Evolutionary conservation across 768 basidiomycete species (phyloP), one percentile per base, ranked within the genome.

Genomic region (Clathrus columnatus): DNA sequence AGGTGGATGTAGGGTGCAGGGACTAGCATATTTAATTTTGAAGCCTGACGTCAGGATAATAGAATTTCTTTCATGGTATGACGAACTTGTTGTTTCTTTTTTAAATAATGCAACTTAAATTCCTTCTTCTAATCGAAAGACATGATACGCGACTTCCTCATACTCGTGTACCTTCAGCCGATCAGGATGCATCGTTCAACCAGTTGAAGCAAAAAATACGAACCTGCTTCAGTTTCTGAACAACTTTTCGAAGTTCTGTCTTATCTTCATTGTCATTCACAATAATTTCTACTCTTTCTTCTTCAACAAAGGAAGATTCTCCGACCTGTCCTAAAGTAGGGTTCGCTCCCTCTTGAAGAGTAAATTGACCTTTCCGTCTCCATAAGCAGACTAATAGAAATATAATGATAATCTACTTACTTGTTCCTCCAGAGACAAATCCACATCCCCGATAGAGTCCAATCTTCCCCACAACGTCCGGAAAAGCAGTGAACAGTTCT

Each of bases 111-210:
- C 17, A 30, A 7, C 23, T 51, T 41, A 51, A 10, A 51, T 36
- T 16, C 42, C 50, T 47, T 74, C 69, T 62, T 78, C 74, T 2
- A 77, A 63, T 44, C 69, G 73, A 63, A 80, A 78, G 1, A 82
- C 76, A 58, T 81, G 78, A 58, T 80, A 80, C 4, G 75, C 79
- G 48, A 80, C 76, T 62, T 80, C 75, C 64, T 81, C 79, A 57
- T 81, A 80, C 7, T 78, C 78, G 61, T 80, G 80, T 4, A 73
- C 69, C 78, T 81, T 58, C n/a, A n/a, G n/a, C n/a, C n/a, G n/a
- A n/a, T n/a, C n/a, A n/a, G n/a, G n/a, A n/a, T n/a, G n/a, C n/a
- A n/a, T n/a, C n/a, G n/a, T n/a, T n/a, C n/a, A n/a, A n/a, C n/a
- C 24, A 7, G 17, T 27, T 17, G 18, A 10, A 26, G 7, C 24